A percentile compares a stretch with the other conserved stretches of the same genome.
phyloP scores from a whole-genome alignment of 1,139 yeast species.

The Blastobotrys ciferrii region DNA sequence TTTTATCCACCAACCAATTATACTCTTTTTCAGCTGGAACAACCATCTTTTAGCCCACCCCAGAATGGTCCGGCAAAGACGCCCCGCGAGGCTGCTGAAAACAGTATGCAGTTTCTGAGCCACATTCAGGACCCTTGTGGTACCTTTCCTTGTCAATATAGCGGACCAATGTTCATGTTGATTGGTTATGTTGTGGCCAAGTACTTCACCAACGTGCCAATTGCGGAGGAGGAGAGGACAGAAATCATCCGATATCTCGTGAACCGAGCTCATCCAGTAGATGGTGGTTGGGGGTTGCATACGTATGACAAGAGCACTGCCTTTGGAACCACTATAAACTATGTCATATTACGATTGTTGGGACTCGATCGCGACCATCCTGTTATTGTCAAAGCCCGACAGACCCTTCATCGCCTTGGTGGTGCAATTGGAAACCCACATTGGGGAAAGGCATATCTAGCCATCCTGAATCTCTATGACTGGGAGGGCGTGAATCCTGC shows the following conservation, averaged over 20 bases:
- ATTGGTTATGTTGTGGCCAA: slow-evolving; percentile 80
- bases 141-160: slow-evolving; percentile 85
- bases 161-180: slow-evolving; percentile 97
- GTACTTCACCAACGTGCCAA: slow-evolving; percentile 65
- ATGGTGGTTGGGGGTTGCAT: slow-evolving; percentile 99
- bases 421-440: slow-evolving; percentile 92
- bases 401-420: slow-evolving; percentile 67
- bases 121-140: slow-evolving; percentile 75
- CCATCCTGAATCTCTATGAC: slow-evolving; percentile 73
- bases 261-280: slow-evolving; percentile 92
- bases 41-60: slow-evolving; percentile 46
- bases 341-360: slow-evolving; percentile 69
- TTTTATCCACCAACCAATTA: slow-evolving; percentile 32
- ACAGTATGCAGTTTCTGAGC: slow-evolving; percentile 71
- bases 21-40: slow-evolving; percentile 57
- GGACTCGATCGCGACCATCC: slow-evolving; percentile 76
- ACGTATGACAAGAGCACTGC: slow-evolving; percentile 90
- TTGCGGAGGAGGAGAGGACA: slow-evolving; percentile 53
- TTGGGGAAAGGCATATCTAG: slow-evolving; percentile 96
- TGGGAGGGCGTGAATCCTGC: slow-evolving; percentile 99
- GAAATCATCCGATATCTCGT: slow-evolving; percentile 84
- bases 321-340: slow-evolving; percentile 89
- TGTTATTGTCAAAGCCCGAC: slow-evolving; percentile 75
- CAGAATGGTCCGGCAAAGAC: slow-evolving; percentile 31
- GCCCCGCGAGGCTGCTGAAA: slow-evolving; percentile 63